Evolutionary conservation across 495 filamentous ascomycete genomes (phyloP).

Genomic region (Hyaloscypha hepaticicola): DNA sequence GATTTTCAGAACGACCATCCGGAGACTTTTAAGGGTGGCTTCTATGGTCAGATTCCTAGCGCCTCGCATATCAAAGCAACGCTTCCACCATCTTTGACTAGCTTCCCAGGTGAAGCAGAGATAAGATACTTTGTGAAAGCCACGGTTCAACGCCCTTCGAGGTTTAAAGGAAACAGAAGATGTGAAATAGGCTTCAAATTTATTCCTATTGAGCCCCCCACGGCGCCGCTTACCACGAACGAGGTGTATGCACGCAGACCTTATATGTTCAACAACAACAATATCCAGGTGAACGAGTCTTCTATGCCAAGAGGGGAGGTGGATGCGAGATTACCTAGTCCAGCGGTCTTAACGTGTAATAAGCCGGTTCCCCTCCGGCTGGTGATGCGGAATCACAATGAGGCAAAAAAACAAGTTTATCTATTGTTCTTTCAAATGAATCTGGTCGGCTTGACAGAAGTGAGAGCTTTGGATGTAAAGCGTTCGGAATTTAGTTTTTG

Average conservation of each 20-base stretch:
- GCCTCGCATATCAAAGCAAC: constrained; percentile 77
- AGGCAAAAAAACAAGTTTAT: constrained; percentile 61
- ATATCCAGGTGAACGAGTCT: constrained; percentile 20
- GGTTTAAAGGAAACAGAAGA: constrained; percentile 85
- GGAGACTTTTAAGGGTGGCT: constrained; percentile 35
- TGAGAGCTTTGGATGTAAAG: constrained; percentile 69
- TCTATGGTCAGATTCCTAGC: constrained; percentile 44
- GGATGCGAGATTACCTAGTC: constrained; percentile 83
- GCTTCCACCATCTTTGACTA: constrained; percentile 81
- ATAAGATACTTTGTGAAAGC: constrained; percentile 93
- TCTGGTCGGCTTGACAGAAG: constrained; percentile 73
- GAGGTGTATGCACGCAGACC: constrained; percentile 83
- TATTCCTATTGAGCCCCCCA: constrained; percentile 87
- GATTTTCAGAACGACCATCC: constrained; percentile 40
- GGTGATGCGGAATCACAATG: constrained; percentile 70
- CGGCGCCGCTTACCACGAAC: constrained; percentile 60
- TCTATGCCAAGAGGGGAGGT: constrained; percentile 55
- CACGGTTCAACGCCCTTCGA: constrained; percentile 76
- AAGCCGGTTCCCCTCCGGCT: constrained; percentile 78
- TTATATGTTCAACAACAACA: constrained; percentile 64
- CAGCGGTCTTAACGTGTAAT: constrained; percentile 86
- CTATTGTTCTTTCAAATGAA: constrained; percentile 79
- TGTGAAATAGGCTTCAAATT: constrained; percentile 61
- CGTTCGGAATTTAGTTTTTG: constrained; percentile 65
- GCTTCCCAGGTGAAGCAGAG: constrained; percentile 78